Conservation (phyloP, 805 yeast genomes). For the Metschnikowia reukaufii region DNA sequence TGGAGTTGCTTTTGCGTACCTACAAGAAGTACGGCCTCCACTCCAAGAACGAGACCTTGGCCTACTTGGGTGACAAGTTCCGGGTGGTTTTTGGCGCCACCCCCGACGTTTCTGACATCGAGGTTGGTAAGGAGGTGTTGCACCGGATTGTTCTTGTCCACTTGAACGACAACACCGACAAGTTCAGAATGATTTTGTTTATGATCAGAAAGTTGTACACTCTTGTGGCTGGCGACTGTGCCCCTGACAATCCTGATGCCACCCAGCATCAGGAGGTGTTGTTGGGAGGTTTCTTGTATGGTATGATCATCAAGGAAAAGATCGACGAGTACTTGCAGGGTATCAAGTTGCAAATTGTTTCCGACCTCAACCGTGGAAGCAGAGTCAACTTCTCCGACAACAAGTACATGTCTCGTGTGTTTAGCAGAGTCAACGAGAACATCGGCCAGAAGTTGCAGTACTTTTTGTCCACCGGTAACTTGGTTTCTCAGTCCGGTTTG, state of each 20-base stretch:
- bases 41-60: conserved; percentile 85
- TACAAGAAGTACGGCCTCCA: conserved; percentile 78
- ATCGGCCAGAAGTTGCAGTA: conserved; percentile 94
- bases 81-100: conserved; percentile 89
- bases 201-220: conserved; percentile 96
- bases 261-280: conserved; percentile 97
- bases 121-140: conserved; percentile 85
- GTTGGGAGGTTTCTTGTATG: conserved; percentile 93
- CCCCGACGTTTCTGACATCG: conserved; percentile 83
- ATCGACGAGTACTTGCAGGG: conserved; percentile 86
- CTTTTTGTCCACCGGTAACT: conserved; percentile 93
- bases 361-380: conserved; percentile 76
- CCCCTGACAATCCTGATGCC: conserved; percentile 98
- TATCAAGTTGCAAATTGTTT: conserved; percentile 69
- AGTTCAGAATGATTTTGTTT: conserved; percentile 82
- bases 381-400: conserved; percentile 83
- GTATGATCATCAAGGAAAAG: conserved; percentile 95
- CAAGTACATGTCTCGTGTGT: conserved; percentile 78
- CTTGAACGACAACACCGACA: conserved; percentile 68
- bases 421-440: conserved; percentile 81
- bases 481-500: conserved; percentile 94
- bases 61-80: conserved; percentile 93
- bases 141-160: conserved; percentile 87
- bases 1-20: conserved; percentile 86
- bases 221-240: conserved; percentile 93